Conservation (phyloP, 208 protist genomes). For the Trypanosoma mega region DNA sequence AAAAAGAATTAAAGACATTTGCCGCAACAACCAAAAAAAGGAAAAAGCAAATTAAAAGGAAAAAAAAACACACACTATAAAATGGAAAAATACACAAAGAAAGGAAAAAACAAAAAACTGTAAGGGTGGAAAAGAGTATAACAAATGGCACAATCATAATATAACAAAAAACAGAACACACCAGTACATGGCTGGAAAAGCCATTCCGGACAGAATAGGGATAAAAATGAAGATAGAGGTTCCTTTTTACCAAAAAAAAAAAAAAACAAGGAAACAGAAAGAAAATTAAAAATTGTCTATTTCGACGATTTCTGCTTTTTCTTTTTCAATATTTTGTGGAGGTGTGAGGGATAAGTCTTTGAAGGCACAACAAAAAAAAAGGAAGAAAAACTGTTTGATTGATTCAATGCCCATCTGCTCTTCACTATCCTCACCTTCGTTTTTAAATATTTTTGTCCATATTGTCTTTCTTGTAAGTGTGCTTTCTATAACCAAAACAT, state of each 20-base stretch:
- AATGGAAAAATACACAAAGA: conserved; percentile 12
- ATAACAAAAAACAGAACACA: conserved; percentile 5
- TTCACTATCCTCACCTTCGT: too few species aligned
- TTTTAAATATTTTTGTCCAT: too few species aligned
- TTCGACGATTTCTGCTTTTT: too few species aligned
- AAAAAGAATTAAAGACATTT: background rate
- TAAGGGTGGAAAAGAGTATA: conserved; percentile 7
- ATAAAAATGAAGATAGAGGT: conserved; percentile 5
- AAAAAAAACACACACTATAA: conserved; percentile 17
- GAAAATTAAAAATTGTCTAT: background rate
- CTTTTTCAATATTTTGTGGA: too few species aligned
- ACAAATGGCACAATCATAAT: conserved; percentile 5
- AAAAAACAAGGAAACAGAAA: conserved; percentile 6
- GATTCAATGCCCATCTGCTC: too few species aligned
- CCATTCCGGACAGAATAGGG: conserved; percentile 6
- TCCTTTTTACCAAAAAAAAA: background rate
- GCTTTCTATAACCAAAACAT: too few species aligned
- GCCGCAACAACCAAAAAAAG: too few species aligned
- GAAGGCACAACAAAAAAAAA: too few species aligned
- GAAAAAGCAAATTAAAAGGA: too few species aligned
- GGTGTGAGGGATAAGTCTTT: too few species aligned
- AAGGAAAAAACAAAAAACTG: conserved; percentile 4
- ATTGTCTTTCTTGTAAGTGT: too few species aligned
- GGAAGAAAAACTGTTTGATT: too few species aligned
- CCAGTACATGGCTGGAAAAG: background rate